A percentile compares a stretch with the other conserved stretches of the same genome.
Conservation (phyloP, 192 early-diverging fungal genomes). For the Coemansia sp. region DNA sequence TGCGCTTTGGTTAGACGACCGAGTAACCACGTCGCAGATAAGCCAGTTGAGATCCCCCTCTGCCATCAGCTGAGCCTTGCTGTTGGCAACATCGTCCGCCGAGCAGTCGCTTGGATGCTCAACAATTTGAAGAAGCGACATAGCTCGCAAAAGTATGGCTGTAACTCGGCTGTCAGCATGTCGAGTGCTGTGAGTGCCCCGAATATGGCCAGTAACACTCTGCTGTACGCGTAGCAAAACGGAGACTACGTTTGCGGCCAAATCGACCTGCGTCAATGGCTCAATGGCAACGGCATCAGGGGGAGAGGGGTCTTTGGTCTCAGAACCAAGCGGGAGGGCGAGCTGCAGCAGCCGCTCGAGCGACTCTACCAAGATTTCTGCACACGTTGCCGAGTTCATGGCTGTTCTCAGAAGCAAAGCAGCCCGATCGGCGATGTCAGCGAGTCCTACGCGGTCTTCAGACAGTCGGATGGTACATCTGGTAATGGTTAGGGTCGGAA, state of each 20-base stretch:
- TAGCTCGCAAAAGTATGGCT: slow-evolving; percentile 22
- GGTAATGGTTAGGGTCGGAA: slow-evolving; percentile 10
- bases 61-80: slow-evolving; percentile 1
- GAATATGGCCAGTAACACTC: slow-evolving; percentile 12
- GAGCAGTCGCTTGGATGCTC: background rate
- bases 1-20: slow-evolving; percentile 15
- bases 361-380: slow-evolving; percentile 31
- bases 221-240: slow-evolving; percentile 12
- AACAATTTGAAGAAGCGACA: slow-evolving; percentile 16
- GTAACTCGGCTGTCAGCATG: background rate
- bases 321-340: slow-evolving; percentile 18
- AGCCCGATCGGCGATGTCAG: slow-evolving; percentile 21
- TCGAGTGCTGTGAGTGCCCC: background rate
- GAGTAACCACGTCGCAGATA: slow-evolving; percentile 17
- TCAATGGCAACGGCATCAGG: slow-evolving; percentile 3
- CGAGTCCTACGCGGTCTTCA: slow-evolving; percentile 28
- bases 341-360: slow-evolving; percentile 34
- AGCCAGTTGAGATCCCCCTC: slow-evolving; percentile 34
- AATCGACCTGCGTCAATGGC: slow-evolving; percentile 12
- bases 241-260: slow-evolving; percentile 9
- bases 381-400: slow-evolving; percentile 10
- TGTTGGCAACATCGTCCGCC: background rate
- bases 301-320: slow-evolving; percentile 4
- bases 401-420: slow-evolving; percentile 1
- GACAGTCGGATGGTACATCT: slow-evolving; percentile 1